Evolutionary conservation across 2,329 filamentous ascomycete genomes (phyloP).

Genomic region (Aureobasidium melanogenum): DNA sequence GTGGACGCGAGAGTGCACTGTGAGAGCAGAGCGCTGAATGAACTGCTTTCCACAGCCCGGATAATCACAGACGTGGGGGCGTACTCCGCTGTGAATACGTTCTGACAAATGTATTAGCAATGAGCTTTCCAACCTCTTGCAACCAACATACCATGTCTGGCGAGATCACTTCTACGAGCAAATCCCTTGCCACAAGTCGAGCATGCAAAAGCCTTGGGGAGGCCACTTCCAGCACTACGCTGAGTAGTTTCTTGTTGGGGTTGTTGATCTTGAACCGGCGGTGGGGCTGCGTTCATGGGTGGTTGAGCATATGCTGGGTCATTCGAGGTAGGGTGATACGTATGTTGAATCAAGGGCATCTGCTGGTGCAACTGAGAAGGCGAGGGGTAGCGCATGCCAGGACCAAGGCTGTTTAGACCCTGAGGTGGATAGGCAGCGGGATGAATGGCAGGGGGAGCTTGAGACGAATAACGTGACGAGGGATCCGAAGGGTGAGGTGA

Average conservation of each 20-base stretch:
- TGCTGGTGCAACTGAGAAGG: conserved; percentile 42
- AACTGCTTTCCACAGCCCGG: conserved; percentile 90
- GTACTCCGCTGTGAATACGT: conserved; percentile 84
- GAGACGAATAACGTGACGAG: conserved; percentile 49
- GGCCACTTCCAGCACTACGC: conserved; percentile 35
- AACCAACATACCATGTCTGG: conserved; percentile 70
- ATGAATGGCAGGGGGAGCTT: conserved; percentile 44
- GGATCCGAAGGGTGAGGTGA: conserved; percentile 48
- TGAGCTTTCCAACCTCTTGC: conserved; percentile 4
- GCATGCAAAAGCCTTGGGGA: conserved; percentile 76
- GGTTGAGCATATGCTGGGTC: conserved; percentile 33
- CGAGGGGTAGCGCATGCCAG: conserved; percentile 46
- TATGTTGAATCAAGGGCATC: conserved; percentile 47
- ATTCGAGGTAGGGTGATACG: conserved; percentile 42
- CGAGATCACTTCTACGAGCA: conserved; percentile 84
- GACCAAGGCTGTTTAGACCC: conserved; percentile 41
- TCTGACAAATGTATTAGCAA: conserved; percentile 47
- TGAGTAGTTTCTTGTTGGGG: conserved; percentile 27
- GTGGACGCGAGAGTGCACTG: conserved; percentile 89
- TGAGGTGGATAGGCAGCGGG: conserved; percentile 32
- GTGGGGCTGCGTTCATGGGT: conserved; percentile 19
- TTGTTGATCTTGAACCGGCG: conserved; percentile 25
- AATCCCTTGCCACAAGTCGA: conserved; percentile 86
- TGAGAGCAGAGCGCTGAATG: conserved; percentile 91
- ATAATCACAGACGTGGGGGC: conserved; percentile 88